Base-by-base conservation (phyloP, 2,329 filamentous ascomycete genomes). In the Cryphonectria parasitica region DNA sequence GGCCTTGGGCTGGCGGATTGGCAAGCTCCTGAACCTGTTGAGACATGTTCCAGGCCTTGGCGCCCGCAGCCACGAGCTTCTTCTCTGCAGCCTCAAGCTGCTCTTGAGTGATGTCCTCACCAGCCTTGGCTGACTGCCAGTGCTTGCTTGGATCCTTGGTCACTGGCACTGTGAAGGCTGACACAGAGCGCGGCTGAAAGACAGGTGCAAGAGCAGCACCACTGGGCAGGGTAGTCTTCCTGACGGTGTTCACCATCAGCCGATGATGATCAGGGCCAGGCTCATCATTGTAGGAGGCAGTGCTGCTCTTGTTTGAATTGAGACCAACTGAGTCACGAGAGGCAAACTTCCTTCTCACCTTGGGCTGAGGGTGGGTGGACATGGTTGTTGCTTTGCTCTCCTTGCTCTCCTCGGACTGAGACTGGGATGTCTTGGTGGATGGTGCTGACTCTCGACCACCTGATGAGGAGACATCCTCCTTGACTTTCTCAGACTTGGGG, bases 141-240 rank as follows among this genome's bases (percentile, higher is more conserved):
- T 62, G 39, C 60, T 71, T 28, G 45, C 52, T 43, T 28, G 64
- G 65, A 41, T 7, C 49, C 28, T 71, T 72, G 41, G 62, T 41
- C 28, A 64, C 45, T n/a, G 72, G 73, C 13, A 67, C 68, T 22
- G 67, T 66, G 41, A 75, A 67, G 17, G 76, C 72, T 34, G 73
- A 73, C 10, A 73, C 73, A 10, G 72, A 73, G 43, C 82, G 82
- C 45, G 85, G 84, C 66, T 84, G 81, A 68, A 87, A 87, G 0
- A 84, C 81, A 2, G 85, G 82, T 25, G 85, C 85, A 64, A 85
- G 76, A 43, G 86, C 85, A 39, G 85, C 84, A 68, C 79, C 81
- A 58, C 81, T 81, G 1, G 85, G 83, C 41, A 87, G 77, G 28
- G 79, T 80, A 1, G 79, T 77, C 58, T 78, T 81, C 71, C 79